These are phyloP conservation scores for Penicillium longicatenatum DNA, from an alignment of 495 filamentous ascomycete genomes.

Conservation along the genomic window DNA sequence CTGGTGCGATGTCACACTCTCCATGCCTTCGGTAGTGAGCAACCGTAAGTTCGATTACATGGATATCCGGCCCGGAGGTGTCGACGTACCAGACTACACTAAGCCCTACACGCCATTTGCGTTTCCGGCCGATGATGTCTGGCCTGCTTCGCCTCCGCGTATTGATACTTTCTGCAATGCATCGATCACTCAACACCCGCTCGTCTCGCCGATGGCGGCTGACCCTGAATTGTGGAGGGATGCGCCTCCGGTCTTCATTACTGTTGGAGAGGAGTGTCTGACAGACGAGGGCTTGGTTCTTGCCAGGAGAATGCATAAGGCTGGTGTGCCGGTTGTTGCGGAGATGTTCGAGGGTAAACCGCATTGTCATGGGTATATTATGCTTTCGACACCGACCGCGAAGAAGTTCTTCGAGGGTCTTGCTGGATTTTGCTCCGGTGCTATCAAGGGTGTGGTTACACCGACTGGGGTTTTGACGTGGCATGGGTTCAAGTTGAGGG, in stretches of 20 bases:
- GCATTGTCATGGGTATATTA: conserved; percentile 74
- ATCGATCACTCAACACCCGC: conserved; percentile 65
- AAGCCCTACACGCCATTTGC: conserved; percentile 25
- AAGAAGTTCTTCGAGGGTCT: conserved; percentile 57
- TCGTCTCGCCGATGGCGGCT: conserved; percentile 69
- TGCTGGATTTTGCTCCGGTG: conserved; percentile 55
- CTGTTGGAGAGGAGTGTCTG: conserved; percentile 78
- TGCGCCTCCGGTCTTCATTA: conserved; percentile 70
- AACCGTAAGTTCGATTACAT: conserved; percentile 79
- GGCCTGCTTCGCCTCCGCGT: conserved; percentile 73
- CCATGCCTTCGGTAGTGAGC: conserved; percentile 64
- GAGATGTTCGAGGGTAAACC: conserved; percentile 88
- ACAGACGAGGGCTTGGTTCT: conserved; percentile 69
- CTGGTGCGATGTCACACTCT: conserved; percentile 78
- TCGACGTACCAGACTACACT: conserved; percentile 29
- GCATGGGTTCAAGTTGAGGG: conserved; percentile 53
- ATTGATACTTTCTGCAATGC: conserved; percentile 69
- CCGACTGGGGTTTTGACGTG: conserved; percentile 43
- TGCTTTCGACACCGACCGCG: conserved; percentile 52
- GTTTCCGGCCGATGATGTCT: conserved; percentile 58
- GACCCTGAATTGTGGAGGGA: conserved; percentile 61
- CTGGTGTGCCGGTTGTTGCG: conserved; percentile 65
- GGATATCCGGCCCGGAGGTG: conserved; percentile 7
- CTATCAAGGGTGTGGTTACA: conserved; percentile 33
- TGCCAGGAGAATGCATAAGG: conserved; percentile 57